Evolutionary conservation across 257 asterid genomes (phyloP).

Genomic region (Paraleonurus japonicus): DNA sequence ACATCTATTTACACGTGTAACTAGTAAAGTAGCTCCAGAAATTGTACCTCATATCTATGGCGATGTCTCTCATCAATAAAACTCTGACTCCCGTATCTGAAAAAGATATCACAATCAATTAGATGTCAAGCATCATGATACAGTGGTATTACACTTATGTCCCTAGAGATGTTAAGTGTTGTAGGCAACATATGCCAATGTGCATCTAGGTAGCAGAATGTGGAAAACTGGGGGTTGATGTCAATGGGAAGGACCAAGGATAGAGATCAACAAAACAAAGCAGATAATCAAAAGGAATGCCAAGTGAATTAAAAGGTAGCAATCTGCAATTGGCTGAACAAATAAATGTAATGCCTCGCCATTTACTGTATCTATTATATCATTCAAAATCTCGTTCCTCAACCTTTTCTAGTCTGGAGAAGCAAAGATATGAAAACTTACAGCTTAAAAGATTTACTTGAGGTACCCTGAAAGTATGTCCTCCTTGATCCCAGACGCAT

Average conservation of each 20-base stretch:
- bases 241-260: background rate
- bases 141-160: background rate
- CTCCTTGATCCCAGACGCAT: conserved; percentile 89
- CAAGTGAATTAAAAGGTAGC: background rate
- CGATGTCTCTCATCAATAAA: conserved; percentile 92
- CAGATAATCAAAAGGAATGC: background rate
- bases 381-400: background rate
- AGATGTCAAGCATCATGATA: conserved; percentile 2
- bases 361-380: background rate
- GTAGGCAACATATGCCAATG: background rate
- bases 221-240: too few species aligned
- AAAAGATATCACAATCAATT: background rate
- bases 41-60: conserved; percentile 91
- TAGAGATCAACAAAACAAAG: background rate
- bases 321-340: background rate
- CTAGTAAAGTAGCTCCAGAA: conserved; percentile 8
- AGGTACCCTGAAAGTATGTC: conserved; percentile 51
- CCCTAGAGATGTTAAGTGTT: background rate
- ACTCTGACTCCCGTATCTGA: conserved; percentile 59
- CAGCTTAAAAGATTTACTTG: conserved; percentile 55
- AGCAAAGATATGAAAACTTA: conserved; percentile 38
- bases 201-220: background rate
- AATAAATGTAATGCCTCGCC: background rate
- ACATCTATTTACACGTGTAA: conserved; percentile 11
- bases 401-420: background rate